These are phyloP conservation scores for Cladosporium sp. DNA, from an alignment of 2,329 filamentous ascomycete genomes.

Conservation along the genomic window DNA sequence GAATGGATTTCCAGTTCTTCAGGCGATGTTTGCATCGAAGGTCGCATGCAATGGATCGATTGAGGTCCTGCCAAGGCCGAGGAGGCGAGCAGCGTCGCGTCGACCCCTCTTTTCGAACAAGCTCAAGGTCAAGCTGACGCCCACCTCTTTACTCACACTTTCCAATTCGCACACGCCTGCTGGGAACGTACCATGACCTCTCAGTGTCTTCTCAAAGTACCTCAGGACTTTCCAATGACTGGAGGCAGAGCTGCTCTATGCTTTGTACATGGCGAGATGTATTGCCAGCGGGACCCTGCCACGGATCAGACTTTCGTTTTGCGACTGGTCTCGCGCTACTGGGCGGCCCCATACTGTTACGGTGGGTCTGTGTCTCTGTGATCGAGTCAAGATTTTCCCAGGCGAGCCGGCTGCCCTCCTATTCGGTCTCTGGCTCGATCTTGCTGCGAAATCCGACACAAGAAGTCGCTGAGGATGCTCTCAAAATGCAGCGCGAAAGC, in stretches of 20 bases:
- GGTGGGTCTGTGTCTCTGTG: slow-evolving; percentile 6
- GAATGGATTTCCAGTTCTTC: too few relatives aligned
- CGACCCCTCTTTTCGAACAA: not conserved
- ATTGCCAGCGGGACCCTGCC: slow-evolving; percentile 4
- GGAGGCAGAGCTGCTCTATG: slow-evolving; percentile 3
- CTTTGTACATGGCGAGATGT: slow-evolving; percentile 3
- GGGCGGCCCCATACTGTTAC: slow-evolving; percentile 4
- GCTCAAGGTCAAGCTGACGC: not conserved
- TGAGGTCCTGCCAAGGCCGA: not conserved
- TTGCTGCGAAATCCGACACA: not conserved
- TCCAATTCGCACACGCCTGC: not conserved
- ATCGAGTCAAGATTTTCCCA: slow-evolving; percentile 10
- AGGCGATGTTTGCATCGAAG: too few relatives aligned
- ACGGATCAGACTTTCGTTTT: not conserved
- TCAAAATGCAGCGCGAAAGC: not conserved
- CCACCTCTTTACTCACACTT: not conserved
- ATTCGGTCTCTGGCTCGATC: not conserved
- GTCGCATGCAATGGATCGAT: too few relatives aligned
- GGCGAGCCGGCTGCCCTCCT: not conserved
- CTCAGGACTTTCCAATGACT: slow-evolving; percentile 5
- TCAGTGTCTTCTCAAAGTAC: slow-evolving; percentile 1
- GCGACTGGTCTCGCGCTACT: slow-evolving; percentile 6
- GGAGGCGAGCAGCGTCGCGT: not conserved
- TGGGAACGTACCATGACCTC: not conserved
- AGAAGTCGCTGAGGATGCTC: not conserved